Base-by-base conservation (phyloP, 495 filamentous ascomycete genomes). In the Penicillium coprophilum region DNA sequence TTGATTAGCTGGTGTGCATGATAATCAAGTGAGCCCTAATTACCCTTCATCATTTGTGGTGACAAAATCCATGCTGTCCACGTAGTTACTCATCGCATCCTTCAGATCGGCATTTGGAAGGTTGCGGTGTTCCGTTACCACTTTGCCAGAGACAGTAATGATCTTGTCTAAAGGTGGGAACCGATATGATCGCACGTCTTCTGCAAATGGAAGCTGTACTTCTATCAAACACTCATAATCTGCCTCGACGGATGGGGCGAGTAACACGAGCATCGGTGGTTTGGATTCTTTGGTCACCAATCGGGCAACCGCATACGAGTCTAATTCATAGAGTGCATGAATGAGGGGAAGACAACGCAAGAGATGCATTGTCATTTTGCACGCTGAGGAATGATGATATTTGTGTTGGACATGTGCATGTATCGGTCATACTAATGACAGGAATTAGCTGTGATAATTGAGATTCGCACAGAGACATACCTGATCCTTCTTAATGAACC, bases 111-210 rank as follows among this genome's bases (percentile, higher is more conserved):
- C 78, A n/a, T 71, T 85, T 2, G 95, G 95, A 4, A 99, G 80
- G 59, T 95, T 87, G 15, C 92, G 86, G 72, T 99, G 94, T 53
- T 96, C 84, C 8, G 79, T 87, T 21, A 96, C 78, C 17, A 81
- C 75, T 53, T 90, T 90, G n/a, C 94, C 95, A n/a, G 87, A 89
- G 9, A 96, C 79, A 1, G 92, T 97, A 47, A 94, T 76, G 10
- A 97, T 87, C 60, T 83, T 87, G 67, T 95, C 92, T 13, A 99
- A 77, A 1, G 93, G 91, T 4, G 95, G 91, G 55, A 99, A 99
- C 55, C 82, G 86, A 68, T 96, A 97, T 39, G 81, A 80, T 48
- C 95, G 84, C 24, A 96, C 77, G 68, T 99, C 95, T 73, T 99
- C 95, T 2, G 88, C 83, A 63, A 96, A 97, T 4, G 94, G 94